Evolutionary conservation across 2,329 filamentous ascomycete genomes (phyloP).

Genomic region (Colletotrichum destructivum): DNA sequence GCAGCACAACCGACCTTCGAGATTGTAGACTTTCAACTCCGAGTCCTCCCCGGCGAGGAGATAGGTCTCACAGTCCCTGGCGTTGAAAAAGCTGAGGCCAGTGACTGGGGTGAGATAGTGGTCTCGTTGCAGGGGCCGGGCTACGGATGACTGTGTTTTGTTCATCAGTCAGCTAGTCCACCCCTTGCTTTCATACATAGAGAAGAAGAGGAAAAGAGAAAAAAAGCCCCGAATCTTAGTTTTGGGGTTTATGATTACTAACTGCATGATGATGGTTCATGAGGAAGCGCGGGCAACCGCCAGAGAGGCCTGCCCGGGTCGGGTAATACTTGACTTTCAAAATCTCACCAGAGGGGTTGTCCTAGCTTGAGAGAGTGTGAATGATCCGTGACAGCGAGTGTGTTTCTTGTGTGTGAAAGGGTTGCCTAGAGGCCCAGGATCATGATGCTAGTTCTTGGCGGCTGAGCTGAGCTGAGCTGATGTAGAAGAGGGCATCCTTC

Average conservation of each 20-base stretch:
- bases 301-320: conserved; percentile 1
- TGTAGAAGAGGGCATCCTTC: conserved; percentile 24
- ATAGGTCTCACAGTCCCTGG: conserved; percentile 51
- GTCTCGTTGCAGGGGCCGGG: conserved; percentile 48
- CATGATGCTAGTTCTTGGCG: conserved; percentile 39
- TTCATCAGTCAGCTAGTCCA: background rate
- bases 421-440: conserved; percentile 36
- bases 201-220: too few relatives aligned
- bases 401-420: conserved; percentile 25
- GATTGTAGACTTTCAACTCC: conserved; percentile 68
- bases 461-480: conserved; percentile 37
- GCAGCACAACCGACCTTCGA: conserved; percentile 54
- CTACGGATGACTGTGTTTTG: conserved; percentile 15
- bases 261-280: conserved; percentile 36
- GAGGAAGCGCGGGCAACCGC: conserved; percentile 4
- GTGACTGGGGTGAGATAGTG: conserved; percentile 71
- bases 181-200: background rate
- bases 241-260: conserved; percentile 26
- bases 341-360: conserved; percentile 34
- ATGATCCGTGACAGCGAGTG: background rate
- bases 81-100: conserved; percentile 67
- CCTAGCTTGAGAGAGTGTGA: conserved; percentile 7
- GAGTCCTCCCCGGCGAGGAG: conserved; percentile 74
- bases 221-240: background rate
- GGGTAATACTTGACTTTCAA: conserved; percentile 20